Conservation (phyloP, 1,139 yeast genomes). For the Scheffersomyces parashehatae region DNA sequence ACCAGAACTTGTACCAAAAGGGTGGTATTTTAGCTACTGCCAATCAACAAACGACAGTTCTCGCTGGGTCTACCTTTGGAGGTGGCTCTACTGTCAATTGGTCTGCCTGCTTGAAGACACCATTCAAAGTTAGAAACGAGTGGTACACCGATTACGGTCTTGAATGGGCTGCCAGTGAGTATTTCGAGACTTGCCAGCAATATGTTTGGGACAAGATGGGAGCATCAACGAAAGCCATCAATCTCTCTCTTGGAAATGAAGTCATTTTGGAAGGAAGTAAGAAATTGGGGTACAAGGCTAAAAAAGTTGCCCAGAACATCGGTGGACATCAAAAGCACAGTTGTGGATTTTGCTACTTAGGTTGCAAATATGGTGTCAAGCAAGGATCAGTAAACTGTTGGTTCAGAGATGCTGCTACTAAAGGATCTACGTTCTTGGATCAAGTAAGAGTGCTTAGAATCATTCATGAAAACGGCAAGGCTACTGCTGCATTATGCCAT, state of each 20-base stretch:
- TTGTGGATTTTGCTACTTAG: slow-evolving; percentile 54
- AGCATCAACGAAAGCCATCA: slow-evolving; percentile 38
- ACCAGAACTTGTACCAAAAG: slow-evolving; percentile 40
- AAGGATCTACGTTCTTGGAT: slow-evolving; percentile 52
- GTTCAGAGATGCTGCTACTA: slow-evolving; percentile 51
- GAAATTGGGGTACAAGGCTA: slow-evolving; percentile 47
- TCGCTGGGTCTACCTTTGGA: slow-evolving; percentile 61
- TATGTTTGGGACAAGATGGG: slow-evolving; percentile 58
- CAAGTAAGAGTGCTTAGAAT: slow-evolving; percentile 45
- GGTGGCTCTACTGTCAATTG: slow-evolving; percentile 65
- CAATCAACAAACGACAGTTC: slow-evolving; percentile 38
- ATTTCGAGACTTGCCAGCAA: slow-evolving; percentile 48
- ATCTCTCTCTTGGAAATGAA: slow-evolving; percentile 52
- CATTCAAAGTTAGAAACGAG: slow-evolving; percentile 54
- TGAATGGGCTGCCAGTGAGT: slow-evolving; percentile 49
- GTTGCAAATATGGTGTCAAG: slow-evolving; percentile 54
- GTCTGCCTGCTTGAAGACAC: slow-evolving; percentile 60
- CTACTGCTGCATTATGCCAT: slow-evolving; percentile 44
- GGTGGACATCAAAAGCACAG: slow-evolving; percentile 47
- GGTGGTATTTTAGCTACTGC: slow-evolving; percentile 36
- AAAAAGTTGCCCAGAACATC: slow-evolving; percentile 49
- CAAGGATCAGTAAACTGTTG: slow-evolving; percentile 56
- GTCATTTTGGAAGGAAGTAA: slow-evolving; percentile 46
- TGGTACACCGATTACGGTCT: slow-evolving; percentile 53
- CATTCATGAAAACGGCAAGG: slow-evolving; percentile 43